Base-by-base conservation (phyloP, 2,329 filamentous ascomycete species). In the Penicillium sp. region DNA sequence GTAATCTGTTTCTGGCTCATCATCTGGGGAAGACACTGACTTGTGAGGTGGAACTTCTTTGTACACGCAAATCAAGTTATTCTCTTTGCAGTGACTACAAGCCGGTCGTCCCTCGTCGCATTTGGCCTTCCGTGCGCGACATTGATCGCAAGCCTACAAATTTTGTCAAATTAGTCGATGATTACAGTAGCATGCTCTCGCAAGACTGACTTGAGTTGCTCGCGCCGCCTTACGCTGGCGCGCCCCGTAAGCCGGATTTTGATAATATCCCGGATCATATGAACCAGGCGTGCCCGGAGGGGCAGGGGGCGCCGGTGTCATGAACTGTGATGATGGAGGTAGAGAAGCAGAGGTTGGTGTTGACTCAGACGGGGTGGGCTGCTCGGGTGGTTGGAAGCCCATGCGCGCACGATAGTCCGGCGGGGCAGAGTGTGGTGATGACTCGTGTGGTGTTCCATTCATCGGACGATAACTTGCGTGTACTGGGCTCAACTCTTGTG, bases 21-120 rank as follows among this genome's bases (percentile, higher is more conserved):
- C 18, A 42, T 36, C 5, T 16, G 24, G 18, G 21, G 31, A 39
- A 43, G 42, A 42, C 21, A 68, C 87, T 70, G 80, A 95, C 89
- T 95, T 93, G 67, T 95, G 94, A 15, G 90, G 90, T 21, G 90
- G 88, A 6, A 94, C 88, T 66, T 96, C 92, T 60, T 92, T 86
- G 71, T 96, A 97, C 71, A 89, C 86, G 76, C 90, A 99, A 48
- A 85, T 81, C 29, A 90, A 81, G 60, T 83, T 86, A 69, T 95
- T 95, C 62, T 97, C 92, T 64, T 87, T 88, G 70, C 94, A 99
- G 64, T 85, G 85, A 36, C 87, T 90, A 67, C 90, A 93, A 64
- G 88, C 87, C 2, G 88, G 91, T 60, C 88, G 85, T 10, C 86
- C 85, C 76, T 96, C 91, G 64, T 95, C 90, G 69, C 91, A 96